Conservation (phyloP, 441 rosid genomes). For the Biscutella auriculata region DNA sequence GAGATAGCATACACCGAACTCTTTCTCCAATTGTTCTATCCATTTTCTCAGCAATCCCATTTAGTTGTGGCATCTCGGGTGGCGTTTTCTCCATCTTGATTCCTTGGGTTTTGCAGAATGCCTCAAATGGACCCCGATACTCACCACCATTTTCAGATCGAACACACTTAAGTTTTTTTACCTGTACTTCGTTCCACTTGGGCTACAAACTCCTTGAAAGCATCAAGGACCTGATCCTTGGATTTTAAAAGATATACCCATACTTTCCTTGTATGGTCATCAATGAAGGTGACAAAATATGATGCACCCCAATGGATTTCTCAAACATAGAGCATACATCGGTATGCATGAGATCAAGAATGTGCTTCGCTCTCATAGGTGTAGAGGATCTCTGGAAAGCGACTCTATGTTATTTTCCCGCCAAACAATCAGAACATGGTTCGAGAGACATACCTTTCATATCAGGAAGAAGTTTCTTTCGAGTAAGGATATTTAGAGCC, state of each 20-base stretch:
- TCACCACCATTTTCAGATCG: background rate
- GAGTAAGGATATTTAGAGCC: background rate
- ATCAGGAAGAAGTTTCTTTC: background rate
- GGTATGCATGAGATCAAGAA: background rate
- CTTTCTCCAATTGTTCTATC: background rate
- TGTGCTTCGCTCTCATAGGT: too few relatives aligned
- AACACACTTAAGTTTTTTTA: background rate
- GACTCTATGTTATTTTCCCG: background rate
- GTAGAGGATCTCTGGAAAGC: too few relatives aligned
- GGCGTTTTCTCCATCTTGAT: too few relatives aligned
- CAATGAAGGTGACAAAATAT: background rate
- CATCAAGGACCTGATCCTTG: background rate
- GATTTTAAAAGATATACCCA: too few relatives aligned
- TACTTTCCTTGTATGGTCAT: too few relatives aligned
- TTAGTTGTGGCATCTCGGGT: background rate
- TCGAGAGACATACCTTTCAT: too few relatives aligned
- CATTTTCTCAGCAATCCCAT: conserved; percentile 11
- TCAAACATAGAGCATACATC: background rate
- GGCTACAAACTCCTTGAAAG: background rate
- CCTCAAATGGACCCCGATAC: background rate
- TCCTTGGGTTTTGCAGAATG: conserved; percentile 1
- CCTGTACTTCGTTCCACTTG: background rate
- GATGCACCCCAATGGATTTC: background rate
- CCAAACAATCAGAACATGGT: background rate
- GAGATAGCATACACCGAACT: too few relatives aligned